Conservation (phyloP, 1,284 basidiomycete genomes). For the Ceratobasidium sp. region DNA sequence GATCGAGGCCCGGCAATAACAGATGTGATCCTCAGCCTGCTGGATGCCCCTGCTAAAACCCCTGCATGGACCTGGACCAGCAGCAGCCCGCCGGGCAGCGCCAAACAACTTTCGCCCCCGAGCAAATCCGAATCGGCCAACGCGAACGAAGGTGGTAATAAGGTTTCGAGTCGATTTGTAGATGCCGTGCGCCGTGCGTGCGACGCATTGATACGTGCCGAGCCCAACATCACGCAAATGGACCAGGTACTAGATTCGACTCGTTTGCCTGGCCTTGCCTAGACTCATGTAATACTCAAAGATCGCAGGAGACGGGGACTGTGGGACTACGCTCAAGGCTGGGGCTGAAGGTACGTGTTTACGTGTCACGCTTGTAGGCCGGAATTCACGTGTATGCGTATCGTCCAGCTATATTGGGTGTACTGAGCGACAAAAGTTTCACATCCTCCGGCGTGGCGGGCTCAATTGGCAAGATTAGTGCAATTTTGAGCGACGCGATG, state of each 20-base stretch:
- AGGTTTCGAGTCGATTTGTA: constrained; percentile 60
- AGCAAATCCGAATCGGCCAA: constrained; percentile 42
- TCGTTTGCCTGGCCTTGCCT: constrained; percentile 60
- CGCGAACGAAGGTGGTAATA: constrained; percentile 45
- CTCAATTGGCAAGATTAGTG: constrained; percentile 61
- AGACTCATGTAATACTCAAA: not conserved
- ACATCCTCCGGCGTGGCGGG: constrained; percentile 1
- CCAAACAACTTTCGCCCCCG: constrained; percentile 45
- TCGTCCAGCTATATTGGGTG: constrained; percentile 53
- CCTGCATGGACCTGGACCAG: constrained; percentile 87
- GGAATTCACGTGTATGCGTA: not conserved
- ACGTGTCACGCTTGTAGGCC: not conserved
- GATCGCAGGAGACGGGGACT: constrained; percentile 64
- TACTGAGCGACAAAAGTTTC: constrained; percentile 52
- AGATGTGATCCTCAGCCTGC: constrained; percentile 73
- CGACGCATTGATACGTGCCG: constrained; percentile 75
- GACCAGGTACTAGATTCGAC: constrained; percentile 63
- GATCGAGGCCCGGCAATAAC: constrained; percentile 56
- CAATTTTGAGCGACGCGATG: constrained; percentile 86
- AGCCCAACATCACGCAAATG: constrained; percentile 89
- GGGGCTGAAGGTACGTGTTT: constrained; percentile 63
- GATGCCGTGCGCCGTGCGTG: constrained; percentile 72
- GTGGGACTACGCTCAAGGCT: constrained; percentile 86
- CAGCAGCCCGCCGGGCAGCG: constrained; percentile 48
- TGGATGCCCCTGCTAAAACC: constrained; percentile 78